Base-by-base conservation (phyloP, 331 rosid genomes). In the Pyrus hybrid region DNA sequence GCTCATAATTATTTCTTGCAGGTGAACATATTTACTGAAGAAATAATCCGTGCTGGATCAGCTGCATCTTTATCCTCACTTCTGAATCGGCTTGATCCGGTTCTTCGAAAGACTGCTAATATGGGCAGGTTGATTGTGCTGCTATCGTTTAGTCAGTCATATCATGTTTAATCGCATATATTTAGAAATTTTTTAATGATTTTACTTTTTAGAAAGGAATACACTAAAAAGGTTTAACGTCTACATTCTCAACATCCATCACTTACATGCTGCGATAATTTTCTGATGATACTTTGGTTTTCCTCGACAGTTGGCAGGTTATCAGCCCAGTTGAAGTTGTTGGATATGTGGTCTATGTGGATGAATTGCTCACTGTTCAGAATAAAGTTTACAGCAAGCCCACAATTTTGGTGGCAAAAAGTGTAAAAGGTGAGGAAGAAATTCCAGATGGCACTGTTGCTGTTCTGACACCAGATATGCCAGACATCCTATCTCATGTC, bases 371-470 rank as follows among this genome's bases (percentile, higher is more conserved):
- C 77, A 23, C 92, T 41, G 96, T 95, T 86, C 99, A 95, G 83
- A 92, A 92, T 76, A 90, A 88, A 88, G 68, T 86, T 67, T 95
- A 89, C 29, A 92, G 69, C 72, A 88, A 86, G 72, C 99, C 97
- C 25, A 95, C 99, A 74, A 86, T 95, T 82, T 88, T 95, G 90
- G 88, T 95, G 78, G 97, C 88, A 71, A 90, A 80, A 82, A 90
- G 84, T 66, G 97, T 95, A 76, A 95, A 79, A 81, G 99, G 99
- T 70, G 99, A 95, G 86, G 99, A 95, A 85, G 99, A 95, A 85
- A 92, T 95, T 84, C 99, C 99, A 32, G 97, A 92, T 86, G 99
- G 99, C 74, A 75, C 92, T 32, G 99, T 95, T 80, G 99, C 99
- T 81, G 96, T 95, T 80, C 84, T 95, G 79, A 95, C 97, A 41